phyloP scores from a whole-genome alignment of 257 asterid genomes.

The Mitragyna speciosa region DNA sequence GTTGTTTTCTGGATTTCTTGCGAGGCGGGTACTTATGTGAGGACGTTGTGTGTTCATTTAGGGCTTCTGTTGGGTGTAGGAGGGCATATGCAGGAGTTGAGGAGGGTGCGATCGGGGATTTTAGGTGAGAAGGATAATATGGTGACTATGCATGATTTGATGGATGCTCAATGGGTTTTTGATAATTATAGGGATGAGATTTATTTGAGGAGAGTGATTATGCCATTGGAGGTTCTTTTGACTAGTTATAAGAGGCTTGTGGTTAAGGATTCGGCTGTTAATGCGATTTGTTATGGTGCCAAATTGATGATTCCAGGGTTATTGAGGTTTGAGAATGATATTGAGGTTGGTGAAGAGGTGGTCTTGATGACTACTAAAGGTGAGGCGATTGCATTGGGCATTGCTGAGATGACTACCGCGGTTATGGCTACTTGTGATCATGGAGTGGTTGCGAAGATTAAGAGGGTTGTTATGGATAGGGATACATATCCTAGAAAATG shows the following conservation, averaged over 20 bases:
- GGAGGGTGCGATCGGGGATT: constrained; percentile 89
- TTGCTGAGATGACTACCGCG: constrained; percentile 95
- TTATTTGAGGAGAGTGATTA: constrained; percentile 84
- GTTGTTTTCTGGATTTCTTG: constrained; percentile 95
- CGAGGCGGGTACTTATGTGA: constrained; percentile 95
- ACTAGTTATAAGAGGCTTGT: constrained; percentile 92
- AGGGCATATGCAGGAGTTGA: constrained; percentile 86
- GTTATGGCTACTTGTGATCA: constrained; percentile 97
- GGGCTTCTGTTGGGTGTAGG: constrained; percentile 94
- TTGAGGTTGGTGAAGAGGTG: constrained; percentile 79
- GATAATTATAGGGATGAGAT: constrained; percentile 82
- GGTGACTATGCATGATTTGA: constrained; percentile 94
- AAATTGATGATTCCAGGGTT: constrained; percentile 94
- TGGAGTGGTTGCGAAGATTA: constrained; percentile 89
- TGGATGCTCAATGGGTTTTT: constrained; percentile 91
- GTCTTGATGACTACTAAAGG: constrained; percentile 95
- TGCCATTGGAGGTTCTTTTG: constrained; percentile 86
- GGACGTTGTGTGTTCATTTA: constrained; percentile 93
- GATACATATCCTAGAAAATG: constrained; percentile 97
- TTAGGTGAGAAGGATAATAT: constrained; percentile 92
- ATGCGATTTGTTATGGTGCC: constrained; percentile 90
- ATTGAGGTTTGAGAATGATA: constrained; percentile 87
- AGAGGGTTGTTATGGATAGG: constrained; percentile 99
- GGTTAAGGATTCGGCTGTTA: constrained; percentile 89
- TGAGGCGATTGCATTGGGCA: constrained; percentile 86